Evolutionary conservation across 2,329 filamentous ascomycete genomes (phyloP).

Genomic region (Fusarium xyrophilum): DNA sequence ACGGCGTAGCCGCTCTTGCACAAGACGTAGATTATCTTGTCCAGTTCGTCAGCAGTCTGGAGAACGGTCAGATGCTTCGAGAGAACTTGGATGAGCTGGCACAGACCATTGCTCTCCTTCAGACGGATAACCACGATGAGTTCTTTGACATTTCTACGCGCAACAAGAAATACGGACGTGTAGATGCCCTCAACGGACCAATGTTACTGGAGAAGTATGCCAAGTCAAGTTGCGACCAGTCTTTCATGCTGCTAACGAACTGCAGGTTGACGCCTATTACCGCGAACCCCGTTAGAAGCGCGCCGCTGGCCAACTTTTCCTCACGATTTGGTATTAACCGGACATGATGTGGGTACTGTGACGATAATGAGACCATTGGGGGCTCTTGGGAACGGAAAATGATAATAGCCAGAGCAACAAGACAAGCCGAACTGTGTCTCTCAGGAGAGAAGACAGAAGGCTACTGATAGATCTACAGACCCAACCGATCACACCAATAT

Average conservation of each 20-base stretch:
- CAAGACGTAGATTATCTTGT: slow-evolving; percentile 85
- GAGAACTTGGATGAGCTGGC: slow-evolving; percentile 92
- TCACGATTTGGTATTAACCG: slow-evolving; percentile 73
- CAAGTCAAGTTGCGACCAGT: neutral
- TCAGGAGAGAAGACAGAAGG: neutral
- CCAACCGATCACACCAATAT: neutral
- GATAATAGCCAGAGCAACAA: neutral
- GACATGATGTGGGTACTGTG: slow-evolving; percentile 24
- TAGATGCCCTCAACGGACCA: slow-evolving; percentile 89
- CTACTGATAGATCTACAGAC: neutral
- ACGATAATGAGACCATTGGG: slow-evolving; percentile 4
- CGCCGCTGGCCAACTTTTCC: slow-evolving; percentile 75
- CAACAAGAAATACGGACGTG: slow-evolving; percentile 92
- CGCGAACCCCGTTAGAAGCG: slow-evolving; percentile 63
- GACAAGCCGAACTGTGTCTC: neutral
- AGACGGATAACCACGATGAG: slow-evolving; percentile 89
- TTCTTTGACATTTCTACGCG: slow-evolving; percentile 91
- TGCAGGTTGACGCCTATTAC: slow-evolving; percentile 69
- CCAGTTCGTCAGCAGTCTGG: slow-evolving; percentile 84
- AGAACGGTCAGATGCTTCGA: slow-evolving; percentile 82
- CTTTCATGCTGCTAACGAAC: slow-evolving; percentile 7
- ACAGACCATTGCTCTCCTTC: slow-evolving; percentile 89
- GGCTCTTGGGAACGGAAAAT: neutral
- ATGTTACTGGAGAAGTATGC: slow-evolving; percentile 87
- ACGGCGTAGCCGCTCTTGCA: slow-evolving; percentile 80